Evolutionary conservation across 805 yeast genomes (phyloP), one percentile per base, ranked within the genome.

Genomic region (Saturnispora bothae): DNA sequence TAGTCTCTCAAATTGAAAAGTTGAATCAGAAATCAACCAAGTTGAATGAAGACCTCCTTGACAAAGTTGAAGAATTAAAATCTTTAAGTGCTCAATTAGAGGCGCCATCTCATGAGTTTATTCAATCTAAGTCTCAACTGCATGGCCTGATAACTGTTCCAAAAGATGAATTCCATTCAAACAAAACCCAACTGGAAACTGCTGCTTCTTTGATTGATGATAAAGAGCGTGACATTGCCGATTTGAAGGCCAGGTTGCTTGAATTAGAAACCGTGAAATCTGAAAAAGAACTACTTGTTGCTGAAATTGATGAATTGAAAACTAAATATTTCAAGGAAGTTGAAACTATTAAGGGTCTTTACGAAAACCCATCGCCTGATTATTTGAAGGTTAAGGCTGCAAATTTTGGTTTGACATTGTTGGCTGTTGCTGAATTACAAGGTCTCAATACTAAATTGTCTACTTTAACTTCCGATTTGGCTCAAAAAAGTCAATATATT

Each of bases 41-140:
- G 13, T 19, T 39, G 4, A 27, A 31, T 10, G 18, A 12, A 5
- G 7, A 17, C 4, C n/a, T 37, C n/a, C 25, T 31, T 14, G 18
- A 6, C 3, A 29, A 38, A 19, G 10, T 31, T 16, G 21, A 15
- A 6, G 27, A 16, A 20, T 18, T 21, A 5, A 32, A 31, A 21
- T 13, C 25, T 4, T 23, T 21, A 5, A 38, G 27, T 15, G 10
- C 31, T 6, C 28, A 32, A 23, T 19, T 32, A 18, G 44, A 48
- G 16, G 39, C 39, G 8, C 51, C 56, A 25, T 45, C 41, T 23
- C 33, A 32, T 15, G 48, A 48, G 23, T 43, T 48, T 36, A 27
- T 49, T 33, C 40, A 43, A 43, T 22, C 39, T 10, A 38, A 50
- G 38, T 32, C 48, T 28, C 33, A 31, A 14, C 5, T 20, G 12